phyloP scores from a whole-genome alignment of 352 stramenopile genomes.

The Aphanomyces cochlioides region DNA sequence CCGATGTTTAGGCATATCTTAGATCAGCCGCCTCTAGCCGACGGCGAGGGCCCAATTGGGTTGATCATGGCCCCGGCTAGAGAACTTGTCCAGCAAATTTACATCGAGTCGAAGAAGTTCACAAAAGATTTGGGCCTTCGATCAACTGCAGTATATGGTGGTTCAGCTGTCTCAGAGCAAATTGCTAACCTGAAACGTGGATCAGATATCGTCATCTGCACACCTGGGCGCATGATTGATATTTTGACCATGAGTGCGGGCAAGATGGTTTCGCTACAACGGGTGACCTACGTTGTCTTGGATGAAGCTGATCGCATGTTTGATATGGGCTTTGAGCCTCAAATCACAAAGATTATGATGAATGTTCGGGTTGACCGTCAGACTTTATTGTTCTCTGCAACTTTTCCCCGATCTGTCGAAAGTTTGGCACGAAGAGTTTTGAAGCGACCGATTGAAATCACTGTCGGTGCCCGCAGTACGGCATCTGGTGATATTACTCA shows the following conservation, averaged over 20 bases:
- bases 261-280: constrained; percentile 92
- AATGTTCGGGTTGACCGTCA: constrained; percentile 90
- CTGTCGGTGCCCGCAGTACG: constrained; percentile 92
- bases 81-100: constrained; percentile 98
- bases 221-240: constrained; percentile 98
- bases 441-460: constrained; percentile 95
- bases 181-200: constrained; percentile 99
- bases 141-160: constrained; percentile 95
- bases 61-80: constrained; percentile 97
- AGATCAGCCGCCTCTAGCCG: constrained; percentile 82
- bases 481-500: constrained; percentile 97
- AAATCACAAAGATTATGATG: constrained; percentile 96
- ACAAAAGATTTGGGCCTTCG: constrained; percentile 88
- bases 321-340: constrained; percentile 99
- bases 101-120: constrained; percentile 93
- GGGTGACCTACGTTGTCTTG: constrained; percentile 98
- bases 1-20: constrained; percentile 96
- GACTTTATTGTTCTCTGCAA: constrained; percentile 97
- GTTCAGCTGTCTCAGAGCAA: constrained; percentile 94
- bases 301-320: constrained; percentile 99
- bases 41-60: constrained; percentile 96
- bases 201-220: constrained; percentile 97
- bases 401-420: constrained; percentile 94
- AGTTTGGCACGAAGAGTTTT: constrained; percentile 86
- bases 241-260: constrained; percentile 98